Conservation (phyloP, 768 basidiomycete species). For the Coprinopsis marcescibilis region DNA sequence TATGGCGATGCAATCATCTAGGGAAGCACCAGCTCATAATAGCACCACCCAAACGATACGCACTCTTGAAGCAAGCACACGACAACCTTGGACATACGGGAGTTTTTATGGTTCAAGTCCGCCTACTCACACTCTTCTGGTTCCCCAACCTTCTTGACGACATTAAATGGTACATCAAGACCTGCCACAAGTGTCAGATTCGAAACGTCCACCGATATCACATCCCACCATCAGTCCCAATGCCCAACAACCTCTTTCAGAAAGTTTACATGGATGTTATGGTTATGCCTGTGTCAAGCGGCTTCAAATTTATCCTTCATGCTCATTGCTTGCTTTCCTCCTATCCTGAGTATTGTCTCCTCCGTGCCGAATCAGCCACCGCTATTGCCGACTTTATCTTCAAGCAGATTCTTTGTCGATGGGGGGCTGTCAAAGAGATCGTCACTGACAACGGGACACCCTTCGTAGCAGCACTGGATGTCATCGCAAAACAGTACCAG, state of each 20-base stretch:
- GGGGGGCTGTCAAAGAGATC: constrained; percentile 30
- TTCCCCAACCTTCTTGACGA: constrained; percentile 25
- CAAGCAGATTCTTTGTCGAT: constrained; percentile 28
- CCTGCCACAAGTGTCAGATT: constrained; percentile 28
- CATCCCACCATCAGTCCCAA: constrained; percentile 22
- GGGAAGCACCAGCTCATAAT: constrained; percentile 17
- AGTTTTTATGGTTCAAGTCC: constrained; percentile 15
- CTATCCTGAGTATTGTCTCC: constrained; percentile 18
- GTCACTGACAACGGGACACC: constrained; percentile 28
- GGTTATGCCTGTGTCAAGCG: constrained; percentile 18
- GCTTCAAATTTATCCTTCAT: constrained; percentile 21
- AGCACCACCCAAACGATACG: constrained; percentile 9
- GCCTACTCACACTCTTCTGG: constrained; percentile 19
- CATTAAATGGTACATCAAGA: constrained; percentile 25
- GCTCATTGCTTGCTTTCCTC: constrained; percentile 18
- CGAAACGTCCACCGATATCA: constrained; percentile 16
- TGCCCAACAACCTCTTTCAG: constrained; percentile 21
- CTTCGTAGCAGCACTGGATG: constrained; percentile 18
- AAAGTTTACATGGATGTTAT: constrained; percentile 24
- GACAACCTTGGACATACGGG: constrained; percentile 26
- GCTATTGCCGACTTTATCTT: constrained; percentile 21
- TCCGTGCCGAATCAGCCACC: constrained; percentile 18
- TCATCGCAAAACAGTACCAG: constrained; percentile 18
- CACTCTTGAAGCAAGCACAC: constrained; percentile 17
- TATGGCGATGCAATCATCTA: constrained; percentile 16